Evolutionary conservation across 164 flowering plant genomes (phyloP), one percentile per base, ranked within the genome.

Genomic region (Sextonia rubra): DNA sequence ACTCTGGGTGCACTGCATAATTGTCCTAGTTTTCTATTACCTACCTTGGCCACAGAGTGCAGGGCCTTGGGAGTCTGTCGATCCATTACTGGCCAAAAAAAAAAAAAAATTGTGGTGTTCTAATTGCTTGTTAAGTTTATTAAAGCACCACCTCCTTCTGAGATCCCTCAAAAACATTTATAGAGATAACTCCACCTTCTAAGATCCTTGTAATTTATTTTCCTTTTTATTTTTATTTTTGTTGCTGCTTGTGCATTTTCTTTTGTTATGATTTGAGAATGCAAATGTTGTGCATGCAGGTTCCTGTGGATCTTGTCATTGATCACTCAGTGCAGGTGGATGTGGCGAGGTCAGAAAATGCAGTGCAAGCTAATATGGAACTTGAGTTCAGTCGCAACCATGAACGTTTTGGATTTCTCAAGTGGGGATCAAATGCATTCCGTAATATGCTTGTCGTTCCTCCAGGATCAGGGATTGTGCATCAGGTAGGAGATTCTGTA

Each of bases 241-340:
- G 8, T 37, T 3, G 11, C 44, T 37, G 11, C 44, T 37, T 37
- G 0, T 37, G 11, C 44, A 37, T 37, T 64, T 44, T 15, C 14
- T 32, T 47, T 62, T 12, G 12, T 26, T 47, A 69, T 56, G 32
- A 64, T 56, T 24, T 69, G 2, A 69, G 20, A 69, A 49, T 24
- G 22, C 37, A 76, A 69, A 29, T 24, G 24, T 25, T 23, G 3
- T n/a, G 32, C 25, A 55, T 82, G 77, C 88, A 93, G 98, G 98
- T 93, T 76, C 98, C 96, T 44, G 98, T 93, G 11, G 98, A 93
- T 85, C 97, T 93, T 71, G 98, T 93, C 29, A 86, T 93, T 79
- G 98, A 93, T 76, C 98, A 93, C 78, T 93, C 98, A 56, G 98
- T 93, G 73, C 98, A 93, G 81, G 98, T 93, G 73, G 98, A 93